phyloP scores from a whole-genome alignment of 1,284 basidiomycete species.

The Ustilago nuda region DNA sequence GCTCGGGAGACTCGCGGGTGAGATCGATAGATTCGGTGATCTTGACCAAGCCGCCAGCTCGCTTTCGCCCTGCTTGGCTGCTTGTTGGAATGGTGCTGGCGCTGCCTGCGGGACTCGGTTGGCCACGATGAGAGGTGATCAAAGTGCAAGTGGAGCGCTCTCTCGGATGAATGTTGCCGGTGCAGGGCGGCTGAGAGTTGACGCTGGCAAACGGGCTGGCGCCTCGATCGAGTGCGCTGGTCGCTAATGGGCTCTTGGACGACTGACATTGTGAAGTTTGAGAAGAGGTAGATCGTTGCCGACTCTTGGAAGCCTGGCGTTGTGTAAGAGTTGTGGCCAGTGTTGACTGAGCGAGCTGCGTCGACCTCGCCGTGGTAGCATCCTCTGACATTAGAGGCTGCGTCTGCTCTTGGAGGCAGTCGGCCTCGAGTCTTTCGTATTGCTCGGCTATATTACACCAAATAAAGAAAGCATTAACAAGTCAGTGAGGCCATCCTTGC shows the following conservation, averaged over 20 bases:
- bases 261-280: background rate
- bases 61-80: background rate
- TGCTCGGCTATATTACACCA: conserved; percentile 14
- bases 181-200: background rate
- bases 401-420: conserved; percentile 6
- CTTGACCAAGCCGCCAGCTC: background rate
- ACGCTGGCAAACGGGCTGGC: background rate
- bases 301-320: background rate
- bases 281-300: background rate
- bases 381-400: background rate
- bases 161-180: no score
- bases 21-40: conserved; percentile 5
- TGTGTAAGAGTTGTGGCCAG: background rate
- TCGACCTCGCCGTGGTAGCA: background rate
- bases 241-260: background rate
- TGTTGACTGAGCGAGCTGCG: background rate
- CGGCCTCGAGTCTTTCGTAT: conserved; percentile 32
- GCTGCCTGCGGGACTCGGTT: background rate
- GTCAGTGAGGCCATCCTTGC: background rate
- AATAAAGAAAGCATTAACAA: background rate
- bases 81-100: background rate
- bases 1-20: background rate
- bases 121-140: background rate
- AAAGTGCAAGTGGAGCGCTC: no score
- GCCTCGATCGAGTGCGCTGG: background rate